A percentile compares a stretch with the other conserved stretches of the same genome.
Evolutionary conservation across 2,329 filamentous ascomycete genomes (phyloP).

Genomic region (Alternaria consortialis): DNA sequence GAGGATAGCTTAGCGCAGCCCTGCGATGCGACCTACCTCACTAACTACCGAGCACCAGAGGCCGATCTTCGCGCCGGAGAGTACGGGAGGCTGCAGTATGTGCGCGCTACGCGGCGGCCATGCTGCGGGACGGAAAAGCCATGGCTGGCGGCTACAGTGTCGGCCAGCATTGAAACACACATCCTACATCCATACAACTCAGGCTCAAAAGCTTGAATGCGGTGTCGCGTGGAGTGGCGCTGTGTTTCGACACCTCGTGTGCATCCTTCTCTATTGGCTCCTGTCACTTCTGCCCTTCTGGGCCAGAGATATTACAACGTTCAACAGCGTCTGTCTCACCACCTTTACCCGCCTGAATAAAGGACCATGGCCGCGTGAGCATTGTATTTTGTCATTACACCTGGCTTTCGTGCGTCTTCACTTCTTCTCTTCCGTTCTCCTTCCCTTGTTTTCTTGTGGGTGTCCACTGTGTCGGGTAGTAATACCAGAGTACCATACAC

Average conservation of each 20-base stretch:
- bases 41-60: conserved; percentile 18
- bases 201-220: conserved; percentile 47
- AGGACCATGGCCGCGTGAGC: conserved; percentile 34
- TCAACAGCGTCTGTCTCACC: conserved; percentile 42
- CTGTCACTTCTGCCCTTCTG: conserved; percentile 36
- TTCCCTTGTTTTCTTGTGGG: conserved; percentile 18
- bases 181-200: conserved; percentile 42
- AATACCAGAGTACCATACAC: conserved; percentile 4
- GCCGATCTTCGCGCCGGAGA: conserved; percentile 18
- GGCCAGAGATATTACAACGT: conserved; percentile 28
- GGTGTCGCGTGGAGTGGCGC: conserved; percentile 43
- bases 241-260: conserved; percentile 44
- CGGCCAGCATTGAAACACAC: conserved; percentile 48
- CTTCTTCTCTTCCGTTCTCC: conserved; percentile 25
- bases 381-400: conserved; percentile 23
- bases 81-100: conserved; percentile 29
- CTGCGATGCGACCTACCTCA: conserved; percentile 10
- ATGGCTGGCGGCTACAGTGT: conserved; percentile 48
- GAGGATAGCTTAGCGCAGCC: conserved; percentile 25
- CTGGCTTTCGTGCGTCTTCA: conserved; percentile 23
- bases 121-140: conserved; percentile 33
- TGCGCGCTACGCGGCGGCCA: conserved; percentile 38
- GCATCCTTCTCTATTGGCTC: conserved; percentile 46
- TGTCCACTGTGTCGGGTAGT: conserved; percentile 25
- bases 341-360: conserved; percentile 45